Conservation (phyloP, 164 flowering plant species). For the Chloranthus sessilifolius region DNA sequence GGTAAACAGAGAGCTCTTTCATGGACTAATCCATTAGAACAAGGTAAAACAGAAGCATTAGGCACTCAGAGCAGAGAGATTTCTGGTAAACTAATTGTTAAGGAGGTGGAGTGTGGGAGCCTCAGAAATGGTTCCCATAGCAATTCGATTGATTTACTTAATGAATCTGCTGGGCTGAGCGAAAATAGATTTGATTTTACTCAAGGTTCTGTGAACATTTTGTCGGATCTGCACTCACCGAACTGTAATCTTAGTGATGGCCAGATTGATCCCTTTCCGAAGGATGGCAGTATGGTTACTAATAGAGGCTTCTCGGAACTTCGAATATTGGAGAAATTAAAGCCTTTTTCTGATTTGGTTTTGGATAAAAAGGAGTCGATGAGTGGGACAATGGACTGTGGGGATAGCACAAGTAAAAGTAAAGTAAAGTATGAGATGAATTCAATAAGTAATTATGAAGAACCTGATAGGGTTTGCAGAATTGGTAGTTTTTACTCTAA, state of each 20-base stretch:
- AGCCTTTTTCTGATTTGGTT: conserved; percentile 16
- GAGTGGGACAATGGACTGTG: conserved; percentile 20
- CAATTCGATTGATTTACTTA: conserved; percentile 24
- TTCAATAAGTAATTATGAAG: conserved; percentile 31
- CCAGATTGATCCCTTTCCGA: conserved; percentile 20
- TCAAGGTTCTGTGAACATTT: conserved; percentile 38
- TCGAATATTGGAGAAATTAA: conserved; percentile 30
- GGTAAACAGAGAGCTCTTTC: conserved; percentile 33
- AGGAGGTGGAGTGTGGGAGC: conserved; percentile 72
- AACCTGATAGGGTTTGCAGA: conserved; percentile 25
- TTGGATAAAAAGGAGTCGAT: conserved; percentile 20
- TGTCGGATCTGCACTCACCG: conserved; percentile 54
- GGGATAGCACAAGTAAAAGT: conserved; percentile 42
- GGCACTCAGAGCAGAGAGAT: conserved; percentile 30
- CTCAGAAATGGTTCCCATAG: conserved; percentile 40
- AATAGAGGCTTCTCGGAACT: conserved; percentile 28
- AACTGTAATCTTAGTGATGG: conserved; percentile 45
- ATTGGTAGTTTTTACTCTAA: conserved; percentile 17
- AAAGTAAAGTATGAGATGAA: conserved; percentile 33
- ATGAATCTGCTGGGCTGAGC: conserved; percentile 26
- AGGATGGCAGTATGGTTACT: conserved; percentile 19
- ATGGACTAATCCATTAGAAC: conserved; percentile 14
- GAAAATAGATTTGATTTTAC: conserved; percentile 40
- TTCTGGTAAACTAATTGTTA: conserved; percentile 62
- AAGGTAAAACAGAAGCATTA: conserved; percentile 16